Conservation (phyloP, 306 rosid species). For the Lathyrus aphaca region DNA sequence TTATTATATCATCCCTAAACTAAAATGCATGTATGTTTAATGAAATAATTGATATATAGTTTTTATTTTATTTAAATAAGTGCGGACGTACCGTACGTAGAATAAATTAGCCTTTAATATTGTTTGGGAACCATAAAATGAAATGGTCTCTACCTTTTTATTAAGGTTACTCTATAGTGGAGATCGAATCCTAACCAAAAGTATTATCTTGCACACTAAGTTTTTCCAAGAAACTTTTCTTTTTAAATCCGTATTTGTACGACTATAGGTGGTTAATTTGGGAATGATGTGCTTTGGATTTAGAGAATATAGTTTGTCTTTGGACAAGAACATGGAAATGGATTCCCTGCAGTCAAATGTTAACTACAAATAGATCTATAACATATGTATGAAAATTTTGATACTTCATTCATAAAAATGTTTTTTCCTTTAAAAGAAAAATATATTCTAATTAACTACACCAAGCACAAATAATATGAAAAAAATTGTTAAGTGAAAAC, state of each 20-base stretch:
- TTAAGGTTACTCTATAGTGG: conserved; percentile 12
- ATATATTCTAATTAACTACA: too few species aligned
- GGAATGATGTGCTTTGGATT: background rate
- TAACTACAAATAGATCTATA: too few species aligned
- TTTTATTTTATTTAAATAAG: background rate
- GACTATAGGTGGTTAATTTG: background rate
- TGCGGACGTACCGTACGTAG: background rate
- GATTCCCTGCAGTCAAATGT: too few species aligned
- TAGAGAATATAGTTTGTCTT: background rate
- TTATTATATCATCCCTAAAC: background rate
- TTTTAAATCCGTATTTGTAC: background rate
- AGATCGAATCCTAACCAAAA: conserved; percentile 21
- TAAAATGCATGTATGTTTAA: background rate
- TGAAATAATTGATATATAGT: background rate
- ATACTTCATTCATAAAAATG: too few species aligned
- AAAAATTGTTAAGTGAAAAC: too few species aligned
- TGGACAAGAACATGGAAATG: too few species aligned
- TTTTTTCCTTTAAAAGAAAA: too few species aligned
- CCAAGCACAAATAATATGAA: too few species aligned
- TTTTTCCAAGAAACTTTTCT: too few species aligned
- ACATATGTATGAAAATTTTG: too few species aligned
- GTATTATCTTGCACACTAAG: conserved; percentile 17
- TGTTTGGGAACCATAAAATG: background rate
- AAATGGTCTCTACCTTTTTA: background rate
- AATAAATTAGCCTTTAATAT: background rate